Base-by-base conservation (phyloP, 2,329 filamentous ascomycete genomes). In the Geosmithia flava region DNA sequence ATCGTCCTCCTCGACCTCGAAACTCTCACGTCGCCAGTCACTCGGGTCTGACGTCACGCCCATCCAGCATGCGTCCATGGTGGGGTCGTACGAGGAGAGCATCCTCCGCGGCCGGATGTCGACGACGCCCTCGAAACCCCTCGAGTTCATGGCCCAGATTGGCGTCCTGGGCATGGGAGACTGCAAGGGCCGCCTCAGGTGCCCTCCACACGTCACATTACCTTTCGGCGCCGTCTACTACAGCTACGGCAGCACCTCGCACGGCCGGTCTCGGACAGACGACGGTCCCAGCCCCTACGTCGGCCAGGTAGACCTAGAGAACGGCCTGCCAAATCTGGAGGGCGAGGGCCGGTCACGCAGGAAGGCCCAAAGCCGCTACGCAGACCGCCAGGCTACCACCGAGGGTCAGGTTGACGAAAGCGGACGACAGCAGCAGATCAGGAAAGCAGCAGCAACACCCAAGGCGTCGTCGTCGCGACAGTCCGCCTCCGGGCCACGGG, bases 281-380 rank as follows among this genome's bases (percentile, higher is more conserved):
- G 89, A 96, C 57, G 90, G 87, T 3, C 93, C 91, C 2, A 97
- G 91, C 59, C 93, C 93, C 0, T 98, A 98, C 59, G 93, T 97
- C 15, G 93, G 93, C 6, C 80, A 90, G 54, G 83, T 98, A 47
- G 91, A 97, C 59, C 69, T 98, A 20, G 90, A 96, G 57, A 89
- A 93, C 53, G 81, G 81, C 0, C 70, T 96, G 11, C 63, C 76
- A 7, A 77, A 72, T 44, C 58, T 62, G 2, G 71, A 71, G 15
- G 72, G 74, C 2, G 70, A 71, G 19, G 63, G 67, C 4, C 66
- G 73, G 20, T 61, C 66, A 4, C 73, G 64, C 54, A 68, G 70
- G 27, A 79, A 76, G 53, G 62, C 68, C 15, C 70, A 75, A 29
- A 68, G 61, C 37, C 65, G 73, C 20, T 64, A 64, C 44, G 53